Base-by-base conservation (phyloP, 2,329 filamentous ascomycete genomes). In the Claviceps digitariae region DNA sequence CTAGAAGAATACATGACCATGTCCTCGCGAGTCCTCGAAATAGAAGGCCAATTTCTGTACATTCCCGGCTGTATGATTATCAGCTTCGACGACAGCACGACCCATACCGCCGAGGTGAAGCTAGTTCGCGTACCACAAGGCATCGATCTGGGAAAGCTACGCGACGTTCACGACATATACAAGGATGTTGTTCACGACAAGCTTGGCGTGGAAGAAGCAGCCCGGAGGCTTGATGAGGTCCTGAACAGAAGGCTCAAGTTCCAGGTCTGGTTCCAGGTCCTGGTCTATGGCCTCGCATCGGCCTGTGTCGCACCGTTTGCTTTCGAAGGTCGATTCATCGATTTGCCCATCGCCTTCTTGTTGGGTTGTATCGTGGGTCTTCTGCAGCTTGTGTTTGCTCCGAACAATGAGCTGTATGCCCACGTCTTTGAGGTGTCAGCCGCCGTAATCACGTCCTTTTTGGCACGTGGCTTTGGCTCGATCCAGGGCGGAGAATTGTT, bases 31-130 rank as follows among this genome's bases (percentile, higher is more conserved):
- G 87, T 93, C 1, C 77, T 96, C 40, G 87, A 90, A 66, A 90
- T 95, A 17, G 86, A 95, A 58, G 86, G 85, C 6, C 89, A 95
- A 62, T 95, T 93, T 60, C 72, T 95, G 23, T 96, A 95, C 64
- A 81, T 95, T 31, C 90, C 90, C 0, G 87, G 87, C 0, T 94
- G 87, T 63, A 96, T 96, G 90, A 87, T 96, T 54, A 86, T 95
- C 63, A 91, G 88, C 4, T 95, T 96, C 63, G 90, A 87, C 62
- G 87, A 91, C 57, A 74, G 70, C 57, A 68, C 70, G 0, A 87
- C 85, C 0, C 85, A 90, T 62, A 90, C 86, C 0, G 84, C 84
- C n/a, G 85, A 89, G 63, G 85, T 90, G 57, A 87, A 87, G 68
- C 76, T 90, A 34, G 82, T 90, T 7, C 78, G 83, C 4, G 77